Conservation (phyloP, 495 filamentous ascomycete species). For the Aspergillus hancockii region DNA sequence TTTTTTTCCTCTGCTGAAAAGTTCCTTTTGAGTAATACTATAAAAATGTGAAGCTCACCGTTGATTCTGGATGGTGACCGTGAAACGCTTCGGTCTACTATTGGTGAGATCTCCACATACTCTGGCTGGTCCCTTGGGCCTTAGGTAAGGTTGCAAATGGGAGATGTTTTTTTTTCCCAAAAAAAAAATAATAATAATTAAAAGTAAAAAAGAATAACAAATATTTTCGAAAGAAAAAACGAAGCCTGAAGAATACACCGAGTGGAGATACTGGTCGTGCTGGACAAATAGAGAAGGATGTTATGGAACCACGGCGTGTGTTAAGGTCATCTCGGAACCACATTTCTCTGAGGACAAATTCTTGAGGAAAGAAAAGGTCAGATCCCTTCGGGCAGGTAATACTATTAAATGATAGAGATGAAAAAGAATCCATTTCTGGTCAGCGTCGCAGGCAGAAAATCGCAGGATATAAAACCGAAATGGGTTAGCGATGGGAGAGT, state of each 20-base stretch:
- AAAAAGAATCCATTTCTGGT: constrained; percentile 1
- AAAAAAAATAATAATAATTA: constrained; percentile 1
- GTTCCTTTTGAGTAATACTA: neutral
- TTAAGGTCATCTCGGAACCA: constrained; percentile 11
- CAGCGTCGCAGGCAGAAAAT: neutral
- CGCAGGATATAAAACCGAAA: neutral
- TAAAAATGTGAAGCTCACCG: constrained; percentile 4
- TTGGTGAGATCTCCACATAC: neutral
- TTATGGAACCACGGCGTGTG: constrained; percentile 9
- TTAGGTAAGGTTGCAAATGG: constrained; percentile 7
- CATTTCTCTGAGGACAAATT: constrained; percentile 7
- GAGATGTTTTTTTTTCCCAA: neutral
- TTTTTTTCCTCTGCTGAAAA: neutral
- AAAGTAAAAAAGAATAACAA: constrained; percentile 1
- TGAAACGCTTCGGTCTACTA: constrained; percentile 9
- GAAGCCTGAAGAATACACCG: constrained; percentile 7
- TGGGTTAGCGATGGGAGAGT: neutral
- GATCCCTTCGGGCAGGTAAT: neutral
- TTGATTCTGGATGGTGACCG: constrained; percentile 9
- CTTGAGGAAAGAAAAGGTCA: neutral
- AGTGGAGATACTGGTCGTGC: constrained; percentile 7
- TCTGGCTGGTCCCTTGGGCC: constrained; percentile 7
- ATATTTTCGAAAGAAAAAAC: constrained; percentile 2
- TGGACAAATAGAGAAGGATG: constrained; percentile 8
- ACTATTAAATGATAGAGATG: neutral